Evolutionary conservation across 192 early-diverging fungal species (phyloP), one percentile per base, ranked within the genome.

Genomic region (Anaeromyces robustus): DNA sequence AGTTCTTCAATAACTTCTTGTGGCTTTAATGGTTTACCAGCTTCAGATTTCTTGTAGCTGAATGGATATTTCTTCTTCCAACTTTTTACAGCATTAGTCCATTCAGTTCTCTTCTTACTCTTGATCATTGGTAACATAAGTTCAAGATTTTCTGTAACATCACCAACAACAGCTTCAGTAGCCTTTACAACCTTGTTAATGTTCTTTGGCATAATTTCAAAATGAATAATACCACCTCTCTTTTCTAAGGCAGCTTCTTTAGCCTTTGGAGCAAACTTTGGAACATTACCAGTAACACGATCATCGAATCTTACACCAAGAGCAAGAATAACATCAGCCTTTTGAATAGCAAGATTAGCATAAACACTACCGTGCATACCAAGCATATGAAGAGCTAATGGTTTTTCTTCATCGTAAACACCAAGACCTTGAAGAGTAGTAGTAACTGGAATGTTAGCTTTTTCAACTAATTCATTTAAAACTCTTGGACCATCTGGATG

Each of bases 131-230:
- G 96, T 79, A 98, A 84, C 82, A 99, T 84, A 52, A 89, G 89
- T 17, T 86, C 86, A 82, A 99, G 78, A 88, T 98, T 99, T 81
- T 92, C 90, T 28, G 94, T 89, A 9, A 97, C 96, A 84, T 99
- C 97, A 39, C 97, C 97, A 85, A 97, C 96, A 52, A 99, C 92
- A 34, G 96, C 95, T 31, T 92, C 86, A 77, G 94, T 95, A 30
- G 93, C 95, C 83, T 95, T 90, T 52, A 99, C 92, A 30, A 96
- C 94, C 89, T 99, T 99, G 90, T 98, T 99, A 90, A 99, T 98
- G 86, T 99, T 97, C 90, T 99, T 99, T 84, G 96, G 96, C 92
- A 96, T 92, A 83, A 99, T 97, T 84, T 99, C 97, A 91, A 99
- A 99, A 86, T 99, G 97, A 80, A 96, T 91, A 79, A 99, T 98